Evolutionary conservation across 1,284 basidiomycete species (phyloP).

Genomic region (Phylloporus sp.): DNA sequence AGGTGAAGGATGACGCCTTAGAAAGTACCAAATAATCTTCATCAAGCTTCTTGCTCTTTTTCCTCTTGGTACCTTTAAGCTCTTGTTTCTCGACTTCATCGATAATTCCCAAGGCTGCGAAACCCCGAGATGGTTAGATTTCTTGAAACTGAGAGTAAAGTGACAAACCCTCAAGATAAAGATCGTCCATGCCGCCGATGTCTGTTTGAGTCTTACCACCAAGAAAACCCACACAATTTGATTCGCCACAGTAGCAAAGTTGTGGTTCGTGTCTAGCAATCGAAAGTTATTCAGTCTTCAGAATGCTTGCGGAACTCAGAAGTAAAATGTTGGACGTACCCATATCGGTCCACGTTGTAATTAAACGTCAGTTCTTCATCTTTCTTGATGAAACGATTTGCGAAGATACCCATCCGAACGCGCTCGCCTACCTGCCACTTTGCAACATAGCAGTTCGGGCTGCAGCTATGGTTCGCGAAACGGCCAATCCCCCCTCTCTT

Average conservation of each 20-base stretch:
- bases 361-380: constrained; percentile 98
- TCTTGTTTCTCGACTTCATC: constrained; percentile 85
- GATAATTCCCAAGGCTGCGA: constrained; percentile 88
- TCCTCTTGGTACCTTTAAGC: constrained; percentile 90
- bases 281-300: neutral
- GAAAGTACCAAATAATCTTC: constrained; percentile 84
- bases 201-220: constrained; percentile 99
- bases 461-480: constrained; percentile 98
- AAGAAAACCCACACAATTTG: constrained; percentile 94
- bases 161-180: constrained; percentile 87
- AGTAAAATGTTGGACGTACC: constrained; percentile 56
- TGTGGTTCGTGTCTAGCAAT: constrained; percentile 89
- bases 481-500: constrained; percentile 96
- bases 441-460: constrained; percentile 98
- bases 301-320: neutral
- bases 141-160: neutral
- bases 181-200: constrained; percentile 90
- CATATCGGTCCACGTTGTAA: constrained; percentile 99
- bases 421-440: constrained; percentile 96
- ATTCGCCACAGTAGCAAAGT: constrained; percentile 93
- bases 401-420: constrained; percentile 98
- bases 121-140: constrained; percentile 1
- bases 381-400: constrained; percentile 80
- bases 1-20: neutral
- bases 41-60: constrained; percentile 90